Conservation (phyloP, 225 moss, liverwort and hornwort species). For the Polytrichum commune region DNA sequence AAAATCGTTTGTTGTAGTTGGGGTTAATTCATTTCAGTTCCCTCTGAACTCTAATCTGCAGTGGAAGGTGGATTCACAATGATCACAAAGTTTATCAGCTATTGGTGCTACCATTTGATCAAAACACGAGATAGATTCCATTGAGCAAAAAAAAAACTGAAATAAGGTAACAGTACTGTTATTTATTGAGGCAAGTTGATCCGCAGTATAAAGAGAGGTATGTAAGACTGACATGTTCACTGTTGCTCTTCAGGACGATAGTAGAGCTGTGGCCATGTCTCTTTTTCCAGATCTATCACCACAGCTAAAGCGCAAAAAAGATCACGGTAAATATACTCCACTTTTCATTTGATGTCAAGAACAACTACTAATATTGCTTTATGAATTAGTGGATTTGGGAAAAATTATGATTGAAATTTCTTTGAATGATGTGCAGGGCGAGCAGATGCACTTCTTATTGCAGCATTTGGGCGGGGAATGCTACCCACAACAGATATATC, state of each 20-base stretch:
- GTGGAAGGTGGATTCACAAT: background rate
- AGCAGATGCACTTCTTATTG: constrained; percentile 95
- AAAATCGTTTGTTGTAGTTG: no score
- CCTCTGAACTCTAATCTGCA: no score
- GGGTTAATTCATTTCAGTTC: no score
- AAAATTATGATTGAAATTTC: background rate
- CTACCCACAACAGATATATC: constrained; percentile 24
- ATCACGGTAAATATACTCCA: constrained; percentile 52
- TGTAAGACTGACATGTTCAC: background rate
- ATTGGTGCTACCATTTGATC: background rate
- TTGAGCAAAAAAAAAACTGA: background rate
- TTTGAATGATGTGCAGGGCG: constrained; percentile 50
- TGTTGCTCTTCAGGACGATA: constrained; percentile 68
- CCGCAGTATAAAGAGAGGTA: no score
- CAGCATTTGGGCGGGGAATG: constrained; percentile 89
- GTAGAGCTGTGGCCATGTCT: constrained; percentile 70
- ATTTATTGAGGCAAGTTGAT: no score
- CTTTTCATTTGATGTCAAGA: background rate
- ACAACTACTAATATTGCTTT: background rate
- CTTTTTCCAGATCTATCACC: constrained; percentile 69
- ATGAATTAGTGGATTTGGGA: background rate
- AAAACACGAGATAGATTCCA: background rate
- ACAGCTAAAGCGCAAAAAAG: constrained; percentile 80
- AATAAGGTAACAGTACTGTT: background rate
- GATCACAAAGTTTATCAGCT: background rate